Percentiles rank a stretch among this genome's conserved stretches.
Conservation (phyloP, 2,329 filamentous ascomycete genomes). For the Thermoascus crustaceus region DNA sequence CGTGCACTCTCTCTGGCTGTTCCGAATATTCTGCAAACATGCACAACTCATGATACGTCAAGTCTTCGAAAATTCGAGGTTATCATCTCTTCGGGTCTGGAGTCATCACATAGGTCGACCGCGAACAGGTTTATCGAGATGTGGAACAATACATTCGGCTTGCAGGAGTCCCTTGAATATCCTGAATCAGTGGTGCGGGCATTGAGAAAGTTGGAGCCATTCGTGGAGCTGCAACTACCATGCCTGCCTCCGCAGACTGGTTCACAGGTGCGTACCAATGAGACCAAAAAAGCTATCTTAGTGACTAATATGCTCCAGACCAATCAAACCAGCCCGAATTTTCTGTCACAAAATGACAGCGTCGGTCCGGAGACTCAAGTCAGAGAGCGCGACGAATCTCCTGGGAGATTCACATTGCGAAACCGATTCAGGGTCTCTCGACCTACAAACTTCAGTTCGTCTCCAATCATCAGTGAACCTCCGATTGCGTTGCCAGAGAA, state of each 20-base stretch:
- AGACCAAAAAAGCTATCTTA: neutral
- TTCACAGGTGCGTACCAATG: conserved; percentile 20
- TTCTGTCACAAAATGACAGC: conserved; percentile 44
- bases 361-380: conserved; percentile 19
- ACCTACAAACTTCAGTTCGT: conserved; percentile 18
- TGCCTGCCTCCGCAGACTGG: conserved; percentile 34
- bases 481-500: conserved; percentile 17
- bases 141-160: conserved; percentile 66
- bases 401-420: conserved; percentile 6
- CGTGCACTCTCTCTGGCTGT: conserved; percentile 24
- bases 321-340: conserved; percentile 18
- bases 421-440: conserved; percentile 7
- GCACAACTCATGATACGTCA: conserved; percentile 17
- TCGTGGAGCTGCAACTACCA: conserved; percentile 45
- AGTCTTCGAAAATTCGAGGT: conserved; percentile 45
- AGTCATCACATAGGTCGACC: conserved; percentile 43
- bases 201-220: conserved; percentile 52
- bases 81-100: conserved; percentile 46
- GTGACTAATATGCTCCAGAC: conserved; percentile 9
- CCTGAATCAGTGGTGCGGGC: conserved; percentile 55
- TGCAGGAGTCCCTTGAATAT: conserved; percentile 53
- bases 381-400: conserved; percentile 1
- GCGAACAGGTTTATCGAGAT: conserved; percentile 46
- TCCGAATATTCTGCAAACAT: conserved; percentile 23
- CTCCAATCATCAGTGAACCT: conserved; percentile 18